A percentile compares a stretch with the other conserved stretches of the same genome.
Evolutionary conservation across 164 flowering plant genomes (phyloP).

Genomic region (Cinnamomum chago): DNA sequence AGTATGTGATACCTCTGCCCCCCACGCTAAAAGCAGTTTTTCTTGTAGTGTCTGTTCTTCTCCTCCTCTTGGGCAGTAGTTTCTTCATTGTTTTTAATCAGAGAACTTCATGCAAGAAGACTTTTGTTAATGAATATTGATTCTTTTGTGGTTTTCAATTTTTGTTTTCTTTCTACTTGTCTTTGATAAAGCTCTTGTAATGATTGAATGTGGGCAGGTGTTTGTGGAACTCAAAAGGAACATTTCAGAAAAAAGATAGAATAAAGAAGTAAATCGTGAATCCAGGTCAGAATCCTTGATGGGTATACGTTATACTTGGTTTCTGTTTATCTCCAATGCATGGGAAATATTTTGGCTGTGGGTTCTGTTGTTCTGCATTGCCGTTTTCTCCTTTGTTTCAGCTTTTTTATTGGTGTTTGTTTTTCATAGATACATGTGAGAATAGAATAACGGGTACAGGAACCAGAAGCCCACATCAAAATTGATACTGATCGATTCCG

Average conservation of each 20-base stretch:
- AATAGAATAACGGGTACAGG: neutral
- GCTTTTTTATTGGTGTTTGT: neutral
- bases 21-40: too few species aligned
- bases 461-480: neutral
- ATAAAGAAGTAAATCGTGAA: neutral
- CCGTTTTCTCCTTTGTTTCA: neutral
- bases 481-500: too few species aligned
- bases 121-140: too few species aligned
- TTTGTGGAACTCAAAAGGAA: neutral
- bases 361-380: neutral
- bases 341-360: neutral
- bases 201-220: neutral
- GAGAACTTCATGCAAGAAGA: too few species aligned
- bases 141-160: too few species aligned
- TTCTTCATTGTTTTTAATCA: too few species aligned
- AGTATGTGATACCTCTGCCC: too few species aligned
- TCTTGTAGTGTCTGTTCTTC: too few species aligned
- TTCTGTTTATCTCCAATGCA: neutral
- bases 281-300: neutral
- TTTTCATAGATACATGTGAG: too few species aligned
- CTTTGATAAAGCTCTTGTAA: too few species aligned
- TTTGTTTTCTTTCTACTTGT: neutral
- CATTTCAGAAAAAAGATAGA: neutral
- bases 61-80: too few species aligned
- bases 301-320: neutral